phyloP scores from a whole-genome alignment of 208 protist genomes.

The Porcisia deanei region DNA sequence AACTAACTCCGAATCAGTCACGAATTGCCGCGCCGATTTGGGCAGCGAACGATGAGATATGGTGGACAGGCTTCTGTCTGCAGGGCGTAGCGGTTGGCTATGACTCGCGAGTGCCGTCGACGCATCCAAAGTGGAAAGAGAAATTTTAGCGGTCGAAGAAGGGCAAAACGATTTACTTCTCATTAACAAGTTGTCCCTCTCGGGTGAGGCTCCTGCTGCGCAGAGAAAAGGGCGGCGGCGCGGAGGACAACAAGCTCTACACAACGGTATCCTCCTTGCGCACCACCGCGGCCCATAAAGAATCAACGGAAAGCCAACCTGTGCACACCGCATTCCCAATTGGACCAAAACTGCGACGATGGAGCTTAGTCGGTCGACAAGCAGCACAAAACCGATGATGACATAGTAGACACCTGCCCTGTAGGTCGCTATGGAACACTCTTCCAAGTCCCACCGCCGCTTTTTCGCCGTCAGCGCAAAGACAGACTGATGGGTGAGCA shows the following conservation, averaged over 20 bases:
- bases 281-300: background rate
- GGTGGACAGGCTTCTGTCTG: background rate
- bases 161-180: background rate
- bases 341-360: background rate
- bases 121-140: background rate
- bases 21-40: background rate
- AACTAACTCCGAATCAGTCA: background rate
- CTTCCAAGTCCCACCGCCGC: conserved; percentile 25
- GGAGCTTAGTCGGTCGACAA: conserved; percentile 7
- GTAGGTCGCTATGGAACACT: conserved; percentile 15
- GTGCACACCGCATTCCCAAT: background rate
- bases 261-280: background rate
- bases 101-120: background rate
- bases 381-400: conserved; percentile 17
- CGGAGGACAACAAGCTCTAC: background rate
- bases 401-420: conserved; percentile 36
- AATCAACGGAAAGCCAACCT: background rate
- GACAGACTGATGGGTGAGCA: conserved; percentile 21
- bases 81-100: background rate
- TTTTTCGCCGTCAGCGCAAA: conserved; percentile 29
- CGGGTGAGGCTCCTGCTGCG: background rate
- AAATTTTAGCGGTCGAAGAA: background rate
- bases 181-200: background rate
- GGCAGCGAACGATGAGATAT: background rate
- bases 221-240: too few species aligned